Evolutionary conservation across 2,329 filamentous ascomycete species (phyloP).

Genomic region (Fusarium pseudoanthophilum): DNA sequence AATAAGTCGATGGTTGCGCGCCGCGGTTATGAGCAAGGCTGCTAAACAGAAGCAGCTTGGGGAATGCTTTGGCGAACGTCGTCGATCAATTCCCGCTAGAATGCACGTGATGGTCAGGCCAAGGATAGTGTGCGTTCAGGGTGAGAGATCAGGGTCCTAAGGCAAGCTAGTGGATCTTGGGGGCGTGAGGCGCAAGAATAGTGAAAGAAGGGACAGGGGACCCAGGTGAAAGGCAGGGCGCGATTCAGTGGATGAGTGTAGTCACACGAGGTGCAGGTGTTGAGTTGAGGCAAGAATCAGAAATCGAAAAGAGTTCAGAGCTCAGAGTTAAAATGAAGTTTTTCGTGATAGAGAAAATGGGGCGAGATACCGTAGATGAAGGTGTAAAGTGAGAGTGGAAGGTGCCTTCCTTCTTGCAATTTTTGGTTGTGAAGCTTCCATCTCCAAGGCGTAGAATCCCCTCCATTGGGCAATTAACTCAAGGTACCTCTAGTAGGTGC

Average conservation of each 20-base stretch:
- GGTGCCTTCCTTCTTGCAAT: background rate
- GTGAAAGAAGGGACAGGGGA: background rate
- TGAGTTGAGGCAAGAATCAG: background rate
- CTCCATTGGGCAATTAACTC: background rate
- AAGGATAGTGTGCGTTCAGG: conserved; percentile 5
- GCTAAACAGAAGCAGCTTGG: conserved; percentile 35
- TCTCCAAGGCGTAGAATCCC: background rate
- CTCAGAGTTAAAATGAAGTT: background rate
- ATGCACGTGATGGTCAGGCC: conserved; percentile 42
- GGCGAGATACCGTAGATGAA: background rate
- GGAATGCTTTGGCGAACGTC: conserved; percentile 32
- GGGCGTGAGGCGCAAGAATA: conserved; percentile 3
- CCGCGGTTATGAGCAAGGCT: conserved; percentile 41
- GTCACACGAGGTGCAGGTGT: background rate
- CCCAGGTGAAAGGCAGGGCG: background rate
- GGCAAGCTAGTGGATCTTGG: conserved; percentile 28
- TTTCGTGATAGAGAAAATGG: background rate
- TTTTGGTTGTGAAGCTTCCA: background rate
- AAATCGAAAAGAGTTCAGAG: background rate
- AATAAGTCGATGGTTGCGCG: conserved; percentile 48
- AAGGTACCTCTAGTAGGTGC: background rate
- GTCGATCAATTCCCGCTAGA: conserved; percentile 40
- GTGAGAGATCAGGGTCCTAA: conserved; percentile 21
- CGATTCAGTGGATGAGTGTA: background rate
- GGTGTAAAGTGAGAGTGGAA: background rate